Evolutionary conservation across 352 stramenopile species (phyloP).

Genomic region (Pythium graminicola): DNA sequence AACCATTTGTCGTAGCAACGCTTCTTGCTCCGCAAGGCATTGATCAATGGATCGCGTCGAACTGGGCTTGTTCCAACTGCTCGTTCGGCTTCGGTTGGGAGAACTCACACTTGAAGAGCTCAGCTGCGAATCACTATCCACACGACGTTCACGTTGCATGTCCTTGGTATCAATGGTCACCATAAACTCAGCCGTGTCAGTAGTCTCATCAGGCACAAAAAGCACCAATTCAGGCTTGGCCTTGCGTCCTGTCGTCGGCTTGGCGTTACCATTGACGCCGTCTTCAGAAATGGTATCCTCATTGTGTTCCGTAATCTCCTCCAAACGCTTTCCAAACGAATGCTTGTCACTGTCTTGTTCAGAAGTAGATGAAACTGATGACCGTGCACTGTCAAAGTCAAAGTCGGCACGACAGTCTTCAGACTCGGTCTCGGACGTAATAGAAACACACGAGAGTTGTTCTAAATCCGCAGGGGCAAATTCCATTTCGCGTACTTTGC

Average conservation of each 20-base stretch:
- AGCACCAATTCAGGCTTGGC: constrained; percentile 1
- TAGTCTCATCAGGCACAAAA: constrained; percentile 5
- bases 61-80: constrained; percentile 5
- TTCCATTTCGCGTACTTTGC: background rate
- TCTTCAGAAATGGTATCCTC: constrained; percentile 16
- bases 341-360: constrained; percentile 24
- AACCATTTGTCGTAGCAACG: constrained; percentile 18
- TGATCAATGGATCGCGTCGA: constrained; percentile 18
- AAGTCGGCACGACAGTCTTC: constrained; percentile 25
- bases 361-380: constrained; percentile 23
- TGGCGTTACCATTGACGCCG: background rate
- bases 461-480: constrained; percentile 10
- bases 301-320: constrained; percentile 30
- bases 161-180: constrained; percentile 45
- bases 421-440: constrained; percentile 46
- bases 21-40: constrained; percentile 21
- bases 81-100: background rate
- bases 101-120: constrained; percentile 7
- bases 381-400: constrained; percentile 32
- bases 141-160: constrained; percentile 28
- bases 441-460: constrained; percentile 24
- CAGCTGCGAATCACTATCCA: background rate
- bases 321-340: constrained; percentile 30
- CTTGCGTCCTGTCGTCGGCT: too few species aligned
- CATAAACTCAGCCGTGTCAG: constrained; percentile 25